Evolutionary conservation across 2,329 filamentous ascomycete species (phyloP), one percentile per base, ranked within the genome.

Genomic region (Ramularia endophylla): DNA sequence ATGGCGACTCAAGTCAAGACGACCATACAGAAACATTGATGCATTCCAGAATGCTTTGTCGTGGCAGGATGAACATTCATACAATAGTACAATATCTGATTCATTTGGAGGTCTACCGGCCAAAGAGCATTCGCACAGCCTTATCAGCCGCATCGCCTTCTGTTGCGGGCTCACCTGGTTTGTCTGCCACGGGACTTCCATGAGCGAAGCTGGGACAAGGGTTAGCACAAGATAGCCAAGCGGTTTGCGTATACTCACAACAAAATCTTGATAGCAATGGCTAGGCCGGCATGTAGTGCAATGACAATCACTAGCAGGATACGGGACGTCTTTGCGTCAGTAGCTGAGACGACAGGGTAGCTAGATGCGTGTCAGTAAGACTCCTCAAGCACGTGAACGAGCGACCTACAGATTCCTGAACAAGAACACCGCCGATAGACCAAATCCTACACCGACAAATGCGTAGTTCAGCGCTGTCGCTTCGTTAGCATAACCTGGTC

Each of bases 241-340:
- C n/a, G n/a, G n/a, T n/a, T n/a, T n/a, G n/a, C n/a, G n/a, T n/a
- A n/a, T n/a, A n/a, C n/a, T n/a, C n/a, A n/a, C n/a, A 97, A 97
- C 19, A 97, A 69, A 44, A 95, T 83, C 75, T 97, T 97, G 67
- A 98, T 97, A 4, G 90, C 86, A 56, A 97, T 78, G 1, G 90
- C 80, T 52, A 98, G 73, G n/a, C 84, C 92, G 19, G 88, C 82
- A 68, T 98, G 92, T 48, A 97, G 72, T 20, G 78, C 75, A 20
- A 97, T 76, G 18, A 98, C 89, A 16, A 90, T 71, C 38, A 97
- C 72, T 45, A 98, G 73, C 48, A 98, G 68, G 16, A 87, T 74
- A 75, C 94, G 94, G 66, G 86, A 92, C 17, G 86, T 88, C 72
- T 95, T 87, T 48, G 82, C 81, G 65, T 97, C 92, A 25, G 89